Conservation (phyloP, 179 eudicot species). For the Amaranthus tricolor region DNA sequence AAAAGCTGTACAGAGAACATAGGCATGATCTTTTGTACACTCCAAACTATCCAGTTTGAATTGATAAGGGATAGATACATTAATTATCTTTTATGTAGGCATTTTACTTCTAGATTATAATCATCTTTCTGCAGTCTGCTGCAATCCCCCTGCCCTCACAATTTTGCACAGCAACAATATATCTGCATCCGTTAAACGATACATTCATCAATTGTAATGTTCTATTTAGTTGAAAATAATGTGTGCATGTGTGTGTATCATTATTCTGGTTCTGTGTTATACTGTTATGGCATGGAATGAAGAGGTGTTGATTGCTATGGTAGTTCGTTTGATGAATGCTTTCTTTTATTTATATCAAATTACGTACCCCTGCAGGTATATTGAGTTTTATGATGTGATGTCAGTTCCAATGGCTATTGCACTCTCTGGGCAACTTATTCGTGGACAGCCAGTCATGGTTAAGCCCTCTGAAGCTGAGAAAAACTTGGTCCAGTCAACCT, state of each 20-base stretch:
- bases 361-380: constrained; percentile 49
- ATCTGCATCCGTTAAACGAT: background rate
- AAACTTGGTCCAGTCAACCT: constrained; percentile 78
- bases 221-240: background rate
- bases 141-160: too few relatives aligned
- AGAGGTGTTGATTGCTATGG: background rate
- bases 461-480: constrained; percentile 98
- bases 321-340: background rate
- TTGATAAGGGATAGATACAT: too few relatives aligned
- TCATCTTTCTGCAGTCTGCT: too few relatives aligned
- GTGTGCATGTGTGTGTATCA: background rate
- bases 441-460: constrained; percentile 90
- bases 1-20: too few relatives aligned
- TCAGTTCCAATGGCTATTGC: constrained; percentile 99
- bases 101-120: too few relatives aligned
- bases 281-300: background rate
- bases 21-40: too few relatives aligned
- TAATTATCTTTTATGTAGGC: too few relatives aligned
- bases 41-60: too few relatives aligned
- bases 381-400: constrained; percentile 90
- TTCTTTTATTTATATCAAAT: background rate
- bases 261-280: background rate
- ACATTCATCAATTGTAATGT: background rate
- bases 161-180: background rate
- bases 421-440: constrained; percentile 82